Evolutionary conservation across 1,139 yeast genomes (phyloP), one percentile per base, ranked within the genome.

Genomic region (Geotrichum macrosporum): DNA sequence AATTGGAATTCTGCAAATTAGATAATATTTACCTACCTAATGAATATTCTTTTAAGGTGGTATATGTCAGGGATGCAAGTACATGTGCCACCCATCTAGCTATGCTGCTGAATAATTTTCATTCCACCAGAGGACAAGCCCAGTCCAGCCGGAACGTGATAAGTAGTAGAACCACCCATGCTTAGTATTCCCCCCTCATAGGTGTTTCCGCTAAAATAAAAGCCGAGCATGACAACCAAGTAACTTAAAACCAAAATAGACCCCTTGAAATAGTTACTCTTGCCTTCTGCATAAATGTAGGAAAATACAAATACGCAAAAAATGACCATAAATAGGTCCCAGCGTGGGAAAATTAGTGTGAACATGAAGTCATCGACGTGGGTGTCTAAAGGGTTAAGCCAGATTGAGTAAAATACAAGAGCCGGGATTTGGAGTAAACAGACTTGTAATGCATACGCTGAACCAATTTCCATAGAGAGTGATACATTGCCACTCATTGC

Each of bases 401-500:
- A 26, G 24, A 62, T 76, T 1, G 96, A 84, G 60, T 78, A 88
- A 16, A 89, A 65, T 3, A 89, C 95, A 60, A 92, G 75, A 5
- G 94, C 81, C 0, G 99, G 99, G 40, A 92, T 86, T 64, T 92
- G 99, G 54, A 92, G 74, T 47, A 92, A 71, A 55, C 95, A 94
- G 12, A 92, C 99, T 65, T 92, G 99, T 52, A 92, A 72, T 0
- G 96, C 98, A 63, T 92, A 92, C 0, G 98, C 98, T 55, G 95
- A 83, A 54, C 99, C 98, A 64, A 92, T 92, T 64, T 92, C 99
- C 96, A 92, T 86, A 31, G 67, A 61, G 41, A 92, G 72, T 0
- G 98, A 96, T 48, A 94, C 95, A 57, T 92, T 92, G 2, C 98
- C 99, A 55, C 94, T 80, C 59, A 87, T 79, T 0, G 99, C 98